phyloP scores from a whole-genome alignment of 768 basidiomycete species.

The Amanita rimosa region DNA sequence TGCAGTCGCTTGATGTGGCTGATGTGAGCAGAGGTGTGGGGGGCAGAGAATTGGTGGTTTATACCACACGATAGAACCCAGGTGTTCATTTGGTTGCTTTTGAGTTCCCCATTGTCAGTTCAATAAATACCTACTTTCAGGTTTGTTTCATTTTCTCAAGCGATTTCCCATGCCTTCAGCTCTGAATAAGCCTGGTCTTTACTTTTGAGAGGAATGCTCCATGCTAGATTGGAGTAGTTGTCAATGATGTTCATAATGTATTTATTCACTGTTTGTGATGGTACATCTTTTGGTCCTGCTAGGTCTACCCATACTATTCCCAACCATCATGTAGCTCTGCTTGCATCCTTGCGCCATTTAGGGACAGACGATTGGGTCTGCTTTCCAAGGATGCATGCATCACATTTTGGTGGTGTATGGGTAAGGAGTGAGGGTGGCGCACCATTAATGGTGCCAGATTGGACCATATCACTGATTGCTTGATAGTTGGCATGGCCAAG shows the following conservation, averaged over 20 bases:
- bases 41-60: slow-evolving; percentile 13
- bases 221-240: too few species aligned
- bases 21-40: slow-evolving; percentile 24
- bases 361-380: too few species aligned
- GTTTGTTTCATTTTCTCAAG: slow-evolving; percentile 12
- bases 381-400: neutral
- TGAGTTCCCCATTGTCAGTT: slow-evolving; percentile 13
- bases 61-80: slow-evolving; percentile 11
- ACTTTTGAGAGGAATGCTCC: too few species aligned
- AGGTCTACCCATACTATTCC: too few species aligned
- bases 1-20: slow-evolving; percentile 25
- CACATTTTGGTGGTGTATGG: neutral
- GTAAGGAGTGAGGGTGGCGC: neutral
- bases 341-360: too few species aligned
- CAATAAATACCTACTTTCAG: slow-evolving; percentile 12
- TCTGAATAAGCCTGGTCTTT: slow-evolving; percentile 15
- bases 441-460: slow-evolving; percentile 12
- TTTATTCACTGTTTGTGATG: slow-evolving; percentile 13
- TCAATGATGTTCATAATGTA: too few species aligned
- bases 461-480: slow-evolving; percentile 8
- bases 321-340: too few species aligned
- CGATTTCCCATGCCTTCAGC: slow-evolving; percentile 19
- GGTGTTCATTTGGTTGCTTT: slow-evolving; percentile 10
- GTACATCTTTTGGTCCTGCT: slow-evolving; percentile 7
- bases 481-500: slow-evolving; percentile 13